A percentile compares a stretch with the other conserved stretches of the same genome.
These are phyloP conservation scores for Xerocomus minutiporus DNA, from an alignment of 1,284 basidiomycete genomes.

Conservation along the genomic window DNA sequence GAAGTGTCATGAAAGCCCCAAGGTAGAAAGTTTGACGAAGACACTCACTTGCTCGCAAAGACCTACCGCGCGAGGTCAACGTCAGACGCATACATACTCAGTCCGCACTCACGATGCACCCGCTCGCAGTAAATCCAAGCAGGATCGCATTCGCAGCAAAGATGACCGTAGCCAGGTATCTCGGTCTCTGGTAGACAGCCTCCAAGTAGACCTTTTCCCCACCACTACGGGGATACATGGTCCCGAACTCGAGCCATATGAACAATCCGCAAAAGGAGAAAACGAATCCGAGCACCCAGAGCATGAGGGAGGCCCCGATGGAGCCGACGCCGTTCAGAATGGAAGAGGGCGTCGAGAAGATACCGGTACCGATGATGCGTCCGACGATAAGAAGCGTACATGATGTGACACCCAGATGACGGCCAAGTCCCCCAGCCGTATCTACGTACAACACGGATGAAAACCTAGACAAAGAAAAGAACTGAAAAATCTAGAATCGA, in stretches of 20 bases:
- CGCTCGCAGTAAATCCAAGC: slow-evolving; percentile 50
- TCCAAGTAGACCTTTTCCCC: slow-evolving; percentile 57
- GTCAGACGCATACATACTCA: neutral
- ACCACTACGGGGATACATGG: slow-evolving; percentile 50
- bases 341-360: slow-evolving; percentile 60
- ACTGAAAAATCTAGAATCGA: neutral
- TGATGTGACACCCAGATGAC: slow-evolving; percentile 46
- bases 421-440: slow-evolving; percentile 46
- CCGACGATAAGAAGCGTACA: slow-evolving; percentile 51
- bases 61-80: slow-evolving; percentile 17
- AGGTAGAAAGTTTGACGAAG: too few species aligned
- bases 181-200: slow-evolving; percentile 44
- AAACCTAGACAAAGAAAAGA: neutral
- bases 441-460: slow-evolving; percentile 24
- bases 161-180: slow-evolving; percentile 44
- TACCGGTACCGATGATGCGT: slow-evolving; percentile 56
- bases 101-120: slow-evolving; percentile 46
- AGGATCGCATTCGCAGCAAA: slow-evolving; percentile 48
- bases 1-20: neutral
- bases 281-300: slow-evolving; percentile 54
- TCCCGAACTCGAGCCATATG: slow-evolving; percentile 56
- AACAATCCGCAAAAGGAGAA: slow-evolving; percentile 51
- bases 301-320: slow-evolving; percentile 50
- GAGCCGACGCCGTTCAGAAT: slow-evolving; percentile 49
- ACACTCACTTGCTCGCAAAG: slow-evolving; percentile 39